These are phyloP conservation scores for Drechslerella dactyloides DNA, from an alignment of 2,329 filamentous ascomycete genomes.

Conservation along the genomic window DNA sequence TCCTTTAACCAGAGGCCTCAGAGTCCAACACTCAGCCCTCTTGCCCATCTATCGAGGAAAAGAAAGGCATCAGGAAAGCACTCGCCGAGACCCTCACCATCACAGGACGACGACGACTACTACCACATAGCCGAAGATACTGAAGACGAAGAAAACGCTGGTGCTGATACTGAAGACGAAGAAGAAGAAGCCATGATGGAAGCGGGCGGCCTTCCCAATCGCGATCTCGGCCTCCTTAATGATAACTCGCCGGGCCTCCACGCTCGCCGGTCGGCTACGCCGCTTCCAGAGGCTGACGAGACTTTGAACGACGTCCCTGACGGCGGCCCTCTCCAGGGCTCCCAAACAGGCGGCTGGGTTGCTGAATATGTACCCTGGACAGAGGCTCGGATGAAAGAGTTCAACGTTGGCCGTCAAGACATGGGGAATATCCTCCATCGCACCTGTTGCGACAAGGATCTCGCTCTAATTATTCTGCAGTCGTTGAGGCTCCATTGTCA, in stretches of 20 bases:
- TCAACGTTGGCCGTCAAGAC: neutral
- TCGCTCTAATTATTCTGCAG: neutral
- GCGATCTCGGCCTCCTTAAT: constrained; percentile 21
- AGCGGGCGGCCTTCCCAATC: constrained; percentile 24
- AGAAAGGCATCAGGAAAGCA: constrained; percentile 2
- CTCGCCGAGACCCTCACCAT: neutral
- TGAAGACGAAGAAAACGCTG: constrained; percentile 1
- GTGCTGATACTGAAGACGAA: constrained; percentile 1
- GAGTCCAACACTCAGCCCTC: constrained; percentile 19
- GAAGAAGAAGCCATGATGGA: constrained; percentile 27
- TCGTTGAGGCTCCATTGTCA: neutral
- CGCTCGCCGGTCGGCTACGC: constrained; percentile 7
- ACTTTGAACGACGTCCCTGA: neutral
- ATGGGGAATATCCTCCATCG: neutral
- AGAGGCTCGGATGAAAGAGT: neutral
- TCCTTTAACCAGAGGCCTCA: neutral
- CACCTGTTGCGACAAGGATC: neutral
- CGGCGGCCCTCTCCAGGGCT: neutral
- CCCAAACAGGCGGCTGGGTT: neutral
- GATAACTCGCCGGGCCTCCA: constrained; percentile 23
- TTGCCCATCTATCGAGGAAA: constrained; percentile 29
- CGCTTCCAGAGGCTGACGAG: constrained; percentile 7
- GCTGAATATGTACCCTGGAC: neutral
- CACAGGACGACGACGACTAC: no score
- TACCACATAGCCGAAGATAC: neutral